A percentile compares a stretch with the other conserved stretches of the same genome.
Conservation (phyloP, 1,284 basidiomycete genomes). For the Pseudozyma sp. region DNA sequence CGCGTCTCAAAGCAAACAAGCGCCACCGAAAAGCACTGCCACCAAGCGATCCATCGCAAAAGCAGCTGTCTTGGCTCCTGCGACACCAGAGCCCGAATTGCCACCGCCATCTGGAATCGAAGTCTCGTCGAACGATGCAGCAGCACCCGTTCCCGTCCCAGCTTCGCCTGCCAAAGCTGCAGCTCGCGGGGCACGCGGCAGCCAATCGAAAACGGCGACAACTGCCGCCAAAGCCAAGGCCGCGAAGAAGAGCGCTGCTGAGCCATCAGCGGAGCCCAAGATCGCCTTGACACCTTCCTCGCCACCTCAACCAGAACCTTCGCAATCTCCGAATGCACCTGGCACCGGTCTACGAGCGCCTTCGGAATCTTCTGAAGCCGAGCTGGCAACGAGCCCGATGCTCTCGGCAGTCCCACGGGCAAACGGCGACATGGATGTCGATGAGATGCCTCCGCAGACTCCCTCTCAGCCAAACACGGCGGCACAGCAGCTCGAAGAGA, state of each 20-base stretch:
- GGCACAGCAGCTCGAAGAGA: slow-evolving; percentile 37
- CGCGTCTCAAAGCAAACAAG: not conserved
- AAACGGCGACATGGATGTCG: slow-evolving; percentile 34
- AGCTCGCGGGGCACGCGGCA: slow-evolving; percentile 1
- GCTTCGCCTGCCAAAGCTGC: slow-evolving; percentile 14
- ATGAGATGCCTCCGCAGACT: slow-evolving; percentile 24
- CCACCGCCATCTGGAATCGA: slow-evolving; percentile 36
- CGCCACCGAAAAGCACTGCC: slow-evolving; percentile 10
- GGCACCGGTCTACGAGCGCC: slow-evolving; percentile 18
- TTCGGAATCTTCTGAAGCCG: slow-evolving; percentile 41
- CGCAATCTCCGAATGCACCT: slow-evolving; percentile 3
- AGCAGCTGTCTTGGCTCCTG: slow-evolving; percentile 5
- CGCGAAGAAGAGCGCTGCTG: slow-evolving; percentile 1
- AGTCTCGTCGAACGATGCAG: not conserved
- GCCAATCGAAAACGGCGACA: slow-evolving; percentile 14
- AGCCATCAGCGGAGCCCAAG: slow-evolving; percentile 6
- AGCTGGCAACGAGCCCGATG: slow-evolving; percentile 49
- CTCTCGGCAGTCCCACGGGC: slow-evolving; percentile 33
- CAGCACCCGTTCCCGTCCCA: not conserved
- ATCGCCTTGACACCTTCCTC: slow-evolving; percentile 33
- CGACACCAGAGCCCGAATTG: slow-evolving; percentile 17
- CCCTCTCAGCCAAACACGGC: slow-evolving; percentile 10
- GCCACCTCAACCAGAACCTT: slow-evolving; percentile 5
- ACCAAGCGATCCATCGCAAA: slow-evolving; percentile 12
- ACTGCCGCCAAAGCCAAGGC: slow-evolving; percentile 3